Evolutionary conservation across 129 eudicot species (phyloP).

Genomic region (Artemisia tridentata): DNA sequence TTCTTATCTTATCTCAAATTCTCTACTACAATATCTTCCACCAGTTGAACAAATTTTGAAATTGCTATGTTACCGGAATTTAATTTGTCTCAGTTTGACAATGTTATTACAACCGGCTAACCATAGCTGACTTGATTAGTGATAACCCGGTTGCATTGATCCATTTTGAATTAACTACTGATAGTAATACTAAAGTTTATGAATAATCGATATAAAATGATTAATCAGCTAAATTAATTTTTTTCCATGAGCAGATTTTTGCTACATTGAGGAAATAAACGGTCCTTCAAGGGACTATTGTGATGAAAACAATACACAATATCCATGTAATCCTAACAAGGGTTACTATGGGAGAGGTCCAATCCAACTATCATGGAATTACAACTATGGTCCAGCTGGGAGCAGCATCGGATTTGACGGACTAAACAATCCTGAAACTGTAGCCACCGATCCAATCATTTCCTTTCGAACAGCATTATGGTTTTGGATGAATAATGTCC

Average conservation of each 20-base stretch:
- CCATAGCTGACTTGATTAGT: no score
- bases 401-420: slow-evolving; percentile 29
- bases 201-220: neutral
- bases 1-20: no score
- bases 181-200: no score
- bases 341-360: slow-evolving; percentile 42
- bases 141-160: no score
- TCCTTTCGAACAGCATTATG: slow-evolving; percentile 32
- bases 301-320: slow-evolving; percentile 25
- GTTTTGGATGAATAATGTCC: slow-evolving; percentile 37
- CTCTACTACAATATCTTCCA: no score
- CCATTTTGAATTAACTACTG: no score
- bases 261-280: slow-evolving; percentile 31
- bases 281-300: slow-evolving; percentile 34
- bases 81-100: no score
- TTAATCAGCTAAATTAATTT: neutral
- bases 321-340: slow-evolving; percentile 36
- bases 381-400: slow-evolving; percentile 35
- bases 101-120: no score
- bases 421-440: slow-evolving; percentile 34
- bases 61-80: no score
- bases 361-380: slow-evolving; percentile 34
- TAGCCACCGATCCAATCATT: slow-evolving; percentile 29
- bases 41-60: no score
- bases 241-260: slow-evolving; percentile 16